Evolutionary conservation across 352 stramenopile genomes (phyloP), one percentile per base, ranked within the genome.

Genomic region (Albugo laibachii): DNA sequence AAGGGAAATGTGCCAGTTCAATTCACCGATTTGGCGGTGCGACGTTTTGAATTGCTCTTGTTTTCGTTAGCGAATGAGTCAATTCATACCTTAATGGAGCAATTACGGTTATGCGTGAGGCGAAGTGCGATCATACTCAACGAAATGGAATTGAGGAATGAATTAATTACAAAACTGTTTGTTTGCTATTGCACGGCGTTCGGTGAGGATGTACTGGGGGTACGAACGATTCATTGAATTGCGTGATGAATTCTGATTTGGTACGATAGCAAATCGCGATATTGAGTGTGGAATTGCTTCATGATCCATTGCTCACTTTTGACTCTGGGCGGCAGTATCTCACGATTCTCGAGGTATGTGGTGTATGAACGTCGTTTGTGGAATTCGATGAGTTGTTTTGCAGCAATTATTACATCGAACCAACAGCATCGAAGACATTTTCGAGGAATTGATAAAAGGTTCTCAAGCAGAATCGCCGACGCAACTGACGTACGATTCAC

Each of bases 291-390:
- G 67, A 84, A 16, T 52, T 83, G 8, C 59, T 89, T 14, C 73
- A 82, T 53, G 73, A 86, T 8, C 56, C 67, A 5, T 55, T 78
- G n/a, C 46, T 81, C 10, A 71, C 62, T 10, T 47, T 53, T n/a
- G 63, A 81, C 19, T 79, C 69, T n/a, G 53, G 65, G 14, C 53
- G 61, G 11, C 69, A 83, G 39, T 89, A 71, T 49, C 83, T 89
- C 53, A 55, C 59, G 20, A 38, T 83, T 12, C 50, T 64, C 2
- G 75, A 89, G 65, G 76, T 83, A 41, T 16, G 24, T 3, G 24
- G 3, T 31, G 24, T 31, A 31, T 41, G 14, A 14, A 14, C 16
- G 36, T 41, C 36, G 36, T 14, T 41, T 14, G 36, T 16, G 36
- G 36, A 14, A 41, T 14, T 16, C n/a, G 42, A 19, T 20, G 41